phyloP scores from a whole-genome alignment of 306 rosid genomes.

The Prunus padus region DNA sequence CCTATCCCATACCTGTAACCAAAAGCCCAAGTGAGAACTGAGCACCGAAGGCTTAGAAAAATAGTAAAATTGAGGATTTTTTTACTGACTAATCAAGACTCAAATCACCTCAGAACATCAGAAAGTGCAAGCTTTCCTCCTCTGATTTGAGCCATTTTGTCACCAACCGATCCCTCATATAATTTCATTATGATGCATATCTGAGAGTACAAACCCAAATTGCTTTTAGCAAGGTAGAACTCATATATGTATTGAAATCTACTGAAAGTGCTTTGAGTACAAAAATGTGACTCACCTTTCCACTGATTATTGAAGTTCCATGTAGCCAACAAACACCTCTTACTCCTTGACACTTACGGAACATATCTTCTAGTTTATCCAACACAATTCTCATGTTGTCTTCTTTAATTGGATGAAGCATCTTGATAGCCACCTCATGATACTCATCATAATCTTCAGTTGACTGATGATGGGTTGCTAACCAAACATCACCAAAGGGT shows the following conservation, averaged over 20 bases:
- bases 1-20: conserved; percentile 73
- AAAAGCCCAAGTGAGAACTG: conserved; percentile 29
- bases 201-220: conserved; percentile 36
- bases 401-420: conserved; percentile 67
- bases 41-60: not conserved
- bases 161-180: conserved; percentile 85
- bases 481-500: conserved; percentile 89
- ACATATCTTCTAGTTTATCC: conserved; percentile 57
- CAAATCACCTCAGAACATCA: conserved; percentile 74
- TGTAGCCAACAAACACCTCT: conserved; percentile 52
- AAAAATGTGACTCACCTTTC: conserved; percentile 56
- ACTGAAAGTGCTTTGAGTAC: conserved; percentile 11
- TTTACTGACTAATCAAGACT: conserved; percentile 16
- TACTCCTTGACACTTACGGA: conserved; percentile 57
- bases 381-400: conserved; percentile 54
- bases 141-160: conserved; percentile 73
- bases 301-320: conserved; percentile 67
- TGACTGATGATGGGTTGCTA: conserved; percentile 87
- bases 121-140: conserved; percentile 61
- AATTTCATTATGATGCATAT: conserved; percentile 77
- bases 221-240: conserved; percentile 19
- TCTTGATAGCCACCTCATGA: conserved; percentile 92
- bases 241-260: conserved; percentile 16
- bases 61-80: conserved; percentile 4
- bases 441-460: conserved; percentile 66